Base-by-base conservation (phyloP, 768 basidiomycete genomes). In the Tylopilus vinaceipallidus region DNA sequence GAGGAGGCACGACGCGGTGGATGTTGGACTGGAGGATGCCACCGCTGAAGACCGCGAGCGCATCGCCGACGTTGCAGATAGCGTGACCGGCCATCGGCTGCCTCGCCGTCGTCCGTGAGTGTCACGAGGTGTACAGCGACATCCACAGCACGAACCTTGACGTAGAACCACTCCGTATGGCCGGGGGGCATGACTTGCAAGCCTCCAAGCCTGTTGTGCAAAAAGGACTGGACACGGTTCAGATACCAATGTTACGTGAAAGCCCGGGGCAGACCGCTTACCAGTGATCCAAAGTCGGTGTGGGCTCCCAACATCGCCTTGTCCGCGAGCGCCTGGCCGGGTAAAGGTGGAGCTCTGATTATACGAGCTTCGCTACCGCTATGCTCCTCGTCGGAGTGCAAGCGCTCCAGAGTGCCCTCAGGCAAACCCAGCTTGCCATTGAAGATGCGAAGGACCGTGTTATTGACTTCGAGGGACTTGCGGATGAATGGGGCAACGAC, bases 251-350 rank as follows among this genome's bases (percentile, higher is more conserved):
- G 4, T 19, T 4, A 12, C 6, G 10, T 19, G 27, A 26, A 39
- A 24, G 33, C 16, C 7, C 20, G 2, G 22, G 33, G 12, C 23
- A 20, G 8, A 35, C 12, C 9, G 36, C 77, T 59, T 55, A 84
- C 83, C 49, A 86, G 61, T n/a, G 81, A 82, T n/a, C 85, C 84
- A 54, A 86, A 87, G 63, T 86, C 86, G 3, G 84, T 86, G 60
- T 88, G 86, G 2, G 80, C 78, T 17, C 83, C 83, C n/a, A 86
- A 61, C 0, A 72, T 70, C n/a, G 73, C 68, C 39, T 65, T 73
- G 6, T 73, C 67, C 7, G 63, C 62, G 8, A 52, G 12, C 4
- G 39, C 27, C 16, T 65, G 62, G 0, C 54, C 56, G 4, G 66
- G 63, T 47, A 61, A 68, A 1, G 73, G 74, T 1, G 80, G 76